Evolutionary conservation across 345 rosid species (phyloP).

Genomic region (Ricinus communis): DNA sequence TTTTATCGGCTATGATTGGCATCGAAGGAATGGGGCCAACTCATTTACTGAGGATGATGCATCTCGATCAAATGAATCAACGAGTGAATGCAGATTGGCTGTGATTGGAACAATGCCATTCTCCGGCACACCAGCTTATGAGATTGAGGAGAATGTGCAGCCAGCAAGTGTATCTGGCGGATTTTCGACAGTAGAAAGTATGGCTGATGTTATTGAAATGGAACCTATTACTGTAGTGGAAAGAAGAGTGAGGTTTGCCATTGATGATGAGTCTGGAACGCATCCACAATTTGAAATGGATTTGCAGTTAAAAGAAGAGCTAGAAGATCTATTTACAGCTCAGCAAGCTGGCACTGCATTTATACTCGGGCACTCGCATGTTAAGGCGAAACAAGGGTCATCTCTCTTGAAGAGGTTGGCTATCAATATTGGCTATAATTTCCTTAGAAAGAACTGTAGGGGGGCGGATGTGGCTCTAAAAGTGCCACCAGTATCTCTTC

Average conservation of each 20-base stretch:
- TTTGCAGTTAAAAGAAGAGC: slow-evolving; percentile 53
- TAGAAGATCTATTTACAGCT: slow-evolving; percentile 65
- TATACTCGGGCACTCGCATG: slow-evolving; percentile 91
- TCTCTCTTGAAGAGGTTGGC: slow-evolving; percentile 74
- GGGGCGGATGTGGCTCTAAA: slow-evolving; percentile 90
- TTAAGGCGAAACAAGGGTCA: slow-evolving; percentile 92
- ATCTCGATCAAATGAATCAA: slow-evolving; percentile 43
- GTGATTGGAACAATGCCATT: slow-evolving; percentile 67
- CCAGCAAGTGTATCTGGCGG: slow-evolving; percentile 72
- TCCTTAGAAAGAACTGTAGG: slow-evolving; percentile 85
- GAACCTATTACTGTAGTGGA: slow-evolving; percentile 33
- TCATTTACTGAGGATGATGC: slow-evolving; percentile 18
- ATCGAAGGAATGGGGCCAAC: slow-evolving; percentile 14
- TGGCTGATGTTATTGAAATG: slow-evolving; percentile 71
- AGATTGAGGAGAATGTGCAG: slow-evolving; percentile 57
- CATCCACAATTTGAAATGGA: slow-evolving; percentile 31
- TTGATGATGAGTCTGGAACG: slow-evolving; percentile 46
- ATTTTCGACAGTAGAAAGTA: slow-evolving; percentile 63
- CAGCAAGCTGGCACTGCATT: slow-evolving; percentile 85
- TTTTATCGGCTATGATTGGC: slow-evolving; percentile 78
- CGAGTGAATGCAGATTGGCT: slow-evolving; percentile 64
- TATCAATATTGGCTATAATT: slow-evolving; percentile 74
- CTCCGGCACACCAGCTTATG: slow-evolving; percentile 45
- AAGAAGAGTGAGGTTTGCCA: slow-evolving; percentile 71
- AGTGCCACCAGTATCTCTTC: slow-evolving; percentile 81